Evolutionary conservation across 2,329 filamentous ascomycete species (phyloP), one percentile per base, ranked within the genome.

Genomic region (Aspergillus fumigatiaffinis): DNA sequence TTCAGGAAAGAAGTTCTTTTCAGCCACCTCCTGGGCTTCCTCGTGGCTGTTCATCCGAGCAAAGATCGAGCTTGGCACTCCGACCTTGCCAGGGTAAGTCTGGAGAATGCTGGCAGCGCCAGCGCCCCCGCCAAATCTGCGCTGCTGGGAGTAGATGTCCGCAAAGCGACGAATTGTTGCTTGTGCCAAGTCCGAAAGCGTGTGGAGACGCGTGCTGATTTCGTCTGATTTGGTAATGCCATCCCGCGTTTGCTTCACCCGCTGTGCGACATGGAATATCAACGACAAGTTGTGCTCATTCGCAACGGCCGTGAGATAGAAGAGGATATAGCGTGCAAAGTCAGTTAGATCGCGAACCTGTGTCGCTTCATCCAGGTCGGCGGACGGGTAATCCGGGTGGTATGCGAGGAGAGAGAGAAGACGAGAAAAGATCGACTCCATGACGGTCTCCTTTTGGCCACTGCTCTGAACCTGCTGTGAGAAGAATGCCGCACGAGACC

Each of bases 221-320:
- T 71, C 67, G 28, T 77, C 73, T 0, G 85, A 71, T 49, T 73
- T 83, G 25, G 84, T 82, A 59, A 97, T 85, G 12, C 85, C 89
- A 71, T 99, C 94, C 46, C 85, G 83, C 9, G 92, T 90, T 73
- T 93, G 90, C 79, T 99, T 99, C 54, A 96, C 88, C 9, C 92
- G 87, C 74, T 97, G 92, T 12, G 92, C 92, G 60, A 97, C 90
- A 72, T 94, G 91, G 78, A 90, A 94, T 44, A 99, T 92, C 60
- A 96, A 79, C 0, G 90, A 89, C 17, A 97, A 81, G 66, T 97
- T 99, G 48, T 90, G 85, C 71, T 96, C 90, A 0, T 87, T 93
- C 9, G 91, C 91, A 20, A 97, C 87, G 41, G 87, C 86, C 60
- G 83, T 87, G 50, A 97, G 80, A 70, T 96, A 99, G 76, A 93